A percentile compares a stretch with the other conserved stretches of the same genome.
Evolutionary conservation across 2,329 filamentous ascomycete genomes (phyloP).

Genomic region (Xylaria sp.): DNA sequence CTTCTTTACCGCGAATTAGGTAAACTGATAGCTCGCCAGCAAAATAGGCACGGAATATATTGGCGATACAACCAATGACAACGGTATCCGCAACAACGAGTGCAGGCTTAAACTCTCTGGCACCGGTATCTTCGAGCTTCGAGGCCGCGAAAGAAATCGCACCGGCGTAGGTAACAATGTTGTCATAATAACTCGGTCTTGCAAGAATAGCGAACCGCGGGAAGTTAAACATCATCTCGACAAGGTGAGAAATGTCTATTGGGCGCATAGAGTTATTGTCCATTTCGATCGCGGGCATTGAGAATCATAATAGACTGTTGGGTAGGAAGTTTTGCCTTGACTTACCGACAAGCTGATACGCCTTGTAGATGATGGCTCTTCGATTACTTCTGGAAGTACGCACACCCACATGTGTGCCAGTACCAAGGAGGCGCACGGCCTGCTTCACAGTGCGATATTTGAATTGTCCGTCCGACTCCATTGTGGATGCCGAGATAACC

Average conservation of each 20-base stretch:
- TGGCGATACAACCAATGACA: neutral
- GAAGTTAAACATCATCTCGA: neutral
- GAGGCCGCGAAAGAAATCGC: neutral
- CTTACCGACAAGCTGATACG: neutral
- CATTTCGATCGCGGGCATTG: neutral
- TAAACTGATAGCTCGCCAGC: neutral
- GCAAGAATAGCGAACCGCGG: neutral
- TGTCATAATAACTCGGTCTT: too few relatives aligned
- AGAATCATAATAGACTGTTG: neutral
- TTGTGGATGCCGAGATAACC: too few relatives aligned
- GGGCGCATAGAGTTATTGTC: neutral
- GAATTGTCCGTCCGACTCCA: neutral
- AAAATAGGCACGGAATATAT: neutral
- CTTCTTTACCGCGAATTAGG: neutral
- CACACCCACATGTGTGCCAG: neutral
- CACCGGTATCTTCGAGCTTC: too few relatives aligned
- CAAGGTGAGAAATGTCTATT: neutral
- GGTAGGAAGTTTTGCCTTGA: neutral
- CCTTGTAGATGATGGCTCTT: neutral
- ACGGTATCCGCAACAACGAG: neutral
- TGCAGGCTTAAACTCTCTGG: neutral
- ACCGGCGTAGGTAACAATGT: neutral
- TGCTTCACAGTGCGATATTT: neutral
- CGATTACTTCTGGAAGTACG: neutral
- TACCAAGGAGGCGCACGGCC: neutral